These are phyloP conservation scores for Colletotrichum navitas DNA, from an alignment of 2,329 filamentous ascomycete species.

Conservation along the genomic window DNA sequence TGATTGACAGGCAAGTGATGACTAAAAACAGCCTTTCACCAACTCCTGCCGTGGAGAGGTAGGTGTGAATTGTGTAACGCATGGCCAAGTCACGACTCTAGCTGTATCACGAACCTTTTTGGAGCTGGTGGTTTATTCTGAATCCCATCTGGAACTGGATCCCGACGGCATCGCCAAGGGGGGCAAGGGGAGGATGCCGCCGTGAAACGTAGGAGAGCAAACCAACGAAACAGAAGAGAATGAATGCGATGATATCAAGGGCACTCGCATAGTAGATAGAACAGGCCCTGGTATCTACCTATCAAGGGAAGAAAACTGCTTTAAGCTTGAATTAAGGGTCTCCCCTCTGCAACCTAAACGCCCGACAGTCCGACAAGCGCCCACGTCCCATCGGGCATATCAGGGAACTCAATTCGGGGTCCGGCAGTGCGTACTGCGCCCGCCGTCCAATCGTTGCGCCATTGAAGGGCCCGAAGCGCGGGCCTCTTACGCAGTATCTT, in stretches of 20 bases:
- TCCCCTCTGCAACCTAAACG: neutral
- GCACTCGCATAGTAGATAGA: neutral
- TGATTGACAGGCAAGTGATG: neutral
- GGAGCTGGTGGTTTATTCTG: neutral
- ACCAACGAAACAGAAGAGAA: neutral
- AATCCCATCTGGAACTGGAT: neutral
- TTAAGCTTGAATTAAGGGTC: constrained; percentile 26
- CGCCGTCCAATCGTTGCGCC: constrained; percentile 21
- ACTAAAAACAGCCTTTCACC: neutral
- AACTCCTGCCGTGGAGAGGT: neutral
- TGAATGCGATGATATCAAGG: no score
- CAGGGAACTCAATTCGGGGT: neutral
- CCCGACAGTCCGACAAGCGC: constrained; percentile 28
- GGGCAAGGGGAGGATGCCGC: neutral
- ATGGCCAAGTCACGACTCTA: neutral
- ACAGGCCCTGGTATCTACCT: neutral
- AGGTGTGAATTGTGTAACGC: neutral
- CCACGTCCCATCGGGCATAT: neutral
- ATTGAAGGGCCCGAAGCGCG: constrained; percentile 28
- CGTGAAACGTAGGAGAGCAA: neutral
- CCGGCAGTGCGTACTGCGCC: constrained; percentile 3
- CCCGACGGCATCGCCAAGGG: neutral
- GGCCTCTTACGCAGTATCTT: constrained; percentile 4
- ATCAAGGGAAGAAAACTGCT: neutral
- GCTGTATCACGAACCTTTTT: neutral